A percentile compares a stretch with the other conserved stretches of the same genome.
phyloP scores from a whole-genome alignment of 129 eudicot genomes.

The Escallonia herrerae region DNA sequence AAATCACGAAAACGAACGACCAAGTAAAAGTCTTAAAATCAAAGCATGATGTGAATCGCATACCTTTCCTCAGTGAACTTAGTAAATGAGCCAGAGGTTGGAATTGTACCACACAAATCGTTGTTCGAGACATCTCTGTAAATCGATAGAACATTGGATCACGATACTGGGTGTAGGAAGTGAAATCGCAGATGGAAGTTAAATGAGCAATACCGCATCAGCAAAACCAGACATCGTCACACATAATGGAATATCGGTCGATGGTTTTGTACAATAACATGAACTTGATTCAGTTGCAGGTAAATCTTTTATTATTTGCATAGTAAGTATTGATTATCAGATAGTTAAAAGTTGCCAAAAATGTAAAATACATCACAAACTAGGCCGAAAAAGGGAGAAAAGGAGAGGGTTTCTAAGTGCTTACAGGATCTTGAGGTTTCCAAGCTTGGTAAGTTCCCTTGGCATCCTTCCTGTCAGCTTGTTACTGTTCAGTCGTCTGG shows the following conservation, averaged over 20 bases:
- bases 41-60: background rate
- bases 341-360: too few species aligned
- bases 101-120: constrained; percentile 59
- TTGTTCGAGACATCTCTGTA: constrained; percentile 56
- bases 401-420: background rate
- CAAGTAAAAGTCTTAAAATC: background rate
- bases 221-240: too few species aligned
- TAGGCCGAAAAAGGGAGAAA: too few species aligned
- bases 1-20: background rate
- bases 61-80: constrained; percentile 50
- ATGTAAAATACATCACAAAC: too few species aligned
- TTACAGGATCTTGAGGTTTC: constrained; percentile 53
- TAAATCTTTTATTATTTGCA: too few species aligned
- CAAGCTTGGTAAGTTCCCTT: constrained; percentile 51
- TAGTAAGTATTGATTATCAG: too few species aligned
- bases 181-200: too few species aligned
- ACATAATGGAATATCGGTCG: too few species aligned
- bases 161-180: too few species aligned
- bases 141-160: background rate
- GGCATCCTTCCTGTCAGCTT: constrained; percentile 53
- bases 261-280: too few species aligned
- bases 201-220: too few species aligned
- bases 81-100: constrained; percentile 54
- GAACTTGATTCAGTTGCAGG: too few species aligned
- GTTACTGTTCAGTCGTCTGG: constrained; percentile 49